Percentiles rank a stretch among this genome's conserved stretches.
Conservation (phyloP, 371 early-diverging fungal species). For the Rhizopus arrhizus region DNA sequence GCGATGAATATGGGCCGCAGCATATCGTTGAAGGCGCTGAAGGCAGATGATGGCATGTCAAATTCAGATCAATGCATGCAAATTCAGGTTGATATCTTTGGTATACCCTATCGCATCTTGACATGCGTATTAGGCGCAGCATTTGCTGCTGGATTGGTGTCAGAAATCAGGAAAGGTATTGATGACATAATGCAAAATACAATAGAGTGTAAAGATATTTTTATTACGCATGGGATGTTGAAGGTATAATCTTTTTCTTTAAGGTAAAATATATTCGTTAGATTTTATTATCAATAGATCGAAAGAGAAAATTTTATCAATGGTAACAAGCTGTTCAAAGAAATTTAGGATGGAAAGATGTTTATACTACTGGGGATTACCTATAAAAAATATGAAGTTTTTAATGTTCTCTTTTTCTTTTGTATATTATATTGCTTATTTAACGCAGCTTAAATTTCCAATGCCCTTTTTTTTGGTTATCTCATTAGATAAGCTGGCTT, state of each 20-base stretch:
- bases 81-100: constrained; percentile 86
- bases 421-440: too few species aligned
- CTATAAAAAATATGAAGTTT: background rate
- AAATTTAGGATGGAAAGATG: constrained; percentile 63
- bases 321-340: constrained; percentile 85
- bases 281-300: constrained; percentile 63
- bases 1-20: constrained; percentile 80
- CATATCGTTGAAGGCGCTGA: constrained; percentile 64
- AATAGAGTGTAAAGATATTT: constrained; percentile 48
- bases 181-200: constrained; percentile 35
- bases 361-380: constrained; percentile 19
- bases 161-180: constrained; percentile 71
- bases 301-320: constrained; percentile 59
- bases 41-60: constrained; percentile 93
- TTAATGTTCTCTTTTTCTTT: background rate
- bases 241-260: constrained; percentile 28
- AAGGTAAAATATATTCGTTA: too few species aligned
- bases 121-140: constrained; percentile 94
- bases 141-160: constrained; percentile 85
- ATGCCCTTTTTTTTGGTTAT: too few species aligned
- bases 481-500: too few species aligned
- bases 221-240: constrained; percentile 39
- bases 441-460: too few species aligned
- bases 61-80: constrained; percentile 91
- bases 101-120: constrained; percentile 73